These are phyloP conservation scores for Dactylellina cionopaga DNA, from an alignment of 2,329 filamentous ascomycete genomes.

Conservation along the genomic window DNA sequence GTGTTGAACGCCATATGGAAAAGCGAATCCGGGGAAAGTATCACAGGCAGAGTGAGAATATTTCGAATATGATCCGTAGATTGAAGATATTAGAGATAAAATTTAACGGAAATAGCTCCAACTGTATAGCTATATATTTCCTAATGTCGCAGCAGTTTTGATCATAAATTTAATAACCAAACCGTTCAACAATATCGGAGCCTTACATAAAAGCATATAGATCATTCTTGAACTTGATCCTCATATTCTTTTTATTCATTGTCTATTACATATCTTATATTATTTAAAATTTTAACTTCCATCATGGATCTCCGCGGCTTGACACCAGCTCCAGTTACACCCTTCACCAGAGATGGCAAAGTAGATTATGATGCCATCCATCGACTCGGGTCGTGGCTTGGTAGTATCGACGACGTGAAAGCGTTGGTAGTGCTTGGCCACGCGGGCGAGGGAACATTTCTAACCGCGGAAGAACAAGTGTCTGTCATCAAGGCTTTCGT, in stretches of 20 bases:
- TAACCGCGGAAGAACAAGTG: conserved; percentile 65
- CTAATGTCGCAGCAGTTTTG: too few relatives aligned
- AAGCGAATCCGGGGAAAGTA: too few relatives aligned
- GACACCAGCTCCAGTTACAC: conserved; percentile 66
- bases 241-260: background rate
- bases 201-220: too few relatives aligned
- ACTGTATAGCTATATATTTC: too few relatives aligned
- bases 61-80: too few relatives aligned
- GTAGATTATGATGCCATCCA: conserved; percentile 67
- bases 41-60: too few relatives aligned
- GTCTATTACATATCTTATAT: background rate
- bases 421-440: conserved; percentile 68
- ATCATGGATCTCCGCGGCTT: conserved; percentile 65
- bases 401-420: conserved; percentile 66
- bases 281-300: conserved; percentile 43
- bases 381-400: conserved; percentile 67
- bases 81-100: too few relatives aligned
- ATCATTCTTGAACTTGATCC: too few relatives aligned
- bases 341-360: conserved; percentile 64
- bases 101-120: too few relatives aligned
- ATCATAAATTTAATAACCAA: too few relatives aligned
- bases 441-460: conserved; percentile 67
- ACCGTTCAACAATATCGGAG: too few relatives aligned
- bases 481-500: conserved; percentile 67
- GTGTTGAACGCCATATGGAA: too few relatives aligned